Conservation (phyloP, 2,329 filamentous ascomycete species). For the Ophiostoma quercus region DNA sequence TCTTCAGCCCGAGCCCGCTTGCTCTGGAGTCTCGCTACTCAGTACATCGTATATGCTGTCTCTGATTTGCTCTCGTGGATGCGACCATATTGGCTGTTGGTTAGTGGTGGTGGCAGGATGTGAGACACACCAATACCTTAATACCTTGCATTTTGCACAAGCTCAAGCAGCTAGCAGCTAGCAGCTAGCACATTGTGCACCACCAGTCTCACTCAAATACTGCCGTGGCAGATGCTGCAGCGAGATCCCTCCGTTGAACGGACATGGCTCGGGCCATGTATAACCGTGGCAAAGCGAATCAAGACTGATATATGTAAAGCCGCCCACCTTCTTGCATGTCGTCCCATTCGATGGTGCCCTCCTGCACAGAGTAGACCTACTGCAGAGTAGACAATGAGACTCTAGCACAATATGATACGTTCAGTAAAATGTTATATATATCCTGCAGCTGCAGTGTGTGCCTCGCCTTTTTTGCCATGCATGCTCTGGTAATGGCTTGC, state of each 20-base stretch:
- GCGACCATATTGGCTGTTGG: background rate
- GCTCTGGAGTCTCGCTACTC: too few species aligned
- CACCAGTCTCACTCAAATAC: background rate
- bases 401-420: too few species aligned
- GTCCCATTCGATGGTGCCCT: constrained; percentile 9
- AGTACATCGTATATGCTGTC: background rate
- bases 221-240: background rate
- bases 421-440: background rate
- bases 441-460: background rate
- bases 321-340: constrained; percentile 4
- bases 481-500: constrained; percentile 1
- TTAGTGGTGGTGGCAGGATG: background rate
- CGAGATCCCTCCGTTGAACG: constrained; percentile 13
- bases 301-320: constrained; percentile 6
- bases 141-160: too few species aligned
- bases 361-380: background rate
- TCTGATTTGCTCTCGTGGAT: background rate
- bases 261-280: constrained; percentile 14
- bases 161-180: too few species aligned
- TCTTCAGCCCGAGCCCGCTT: background rate
- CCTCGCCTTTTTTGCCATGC: background rate
- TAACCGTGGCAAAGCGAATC: constrained; percentile 14
- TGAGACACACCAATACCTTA: background rate
- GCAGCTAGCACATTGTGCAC: too few species aligned
- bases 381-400: too few species aligned